Base-by-base conservation (phyloP, 805 yeast species). In the Metschnikowia kunwiensis region DNA sequence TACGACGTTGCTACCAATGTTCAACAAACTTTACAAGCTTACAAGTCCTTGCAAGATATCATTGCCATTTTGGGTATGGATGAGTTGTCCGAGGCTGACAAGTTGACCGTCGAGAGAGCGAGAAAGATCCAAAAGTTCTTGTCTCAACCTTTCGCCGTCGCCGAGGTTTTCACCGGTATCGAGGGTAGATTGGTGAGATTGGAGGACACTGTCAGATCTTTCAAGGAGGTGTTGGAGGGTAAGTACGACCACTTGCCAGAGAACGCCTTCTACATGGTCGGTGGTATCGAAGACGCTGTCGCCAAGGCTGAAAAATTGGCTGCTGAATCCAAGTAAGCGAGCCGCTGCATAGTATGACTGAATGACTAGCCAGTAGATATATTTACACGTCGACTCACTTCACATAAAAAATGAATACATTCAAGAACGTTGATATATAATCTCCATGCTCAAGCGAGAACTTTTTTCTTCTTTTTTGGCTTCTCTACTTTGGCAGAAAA, bases 51-150 rank as follows among this genome's bases (percentile, higher is more conserved):
- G 70, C 98, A 93, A 80, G 98, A 93, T 83, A 93, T 93, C 74
- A 93, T 93, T 82, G 98, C 98, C 73, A 93, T 93, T 81, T 85
- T 93, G 73, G 98, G 98, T 89, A 93, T 93, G 98, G 98, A 93
- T 75, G 98, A 93, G 80, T 83, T 93, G 77, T 88, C 97, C 55
- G 98, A 93, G 80, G 75, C 82, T 60, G 98, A 93, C 77, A 93
- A 93, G 78, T 83, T 93, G 69, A 91, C 97, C 54, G 98, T 93
- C 72, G 98, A 93, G 82, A 91, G 98, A 81, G 98, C 98, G 61
- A 87, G 98, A 81, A 93, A 93, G 85, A 88, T 93, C 65, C 97
- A 93, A 79, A 86, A 97, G 80, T 93, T 93, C 95, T 80, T 93
- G 72, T 93, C 98, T 63, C 98, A 93, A 80, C 98, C 98, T 60